phyloP scores from a whole-genome alignment of 1,284 basidiomycete species.

The Sporisorium exsertum region DNA sequence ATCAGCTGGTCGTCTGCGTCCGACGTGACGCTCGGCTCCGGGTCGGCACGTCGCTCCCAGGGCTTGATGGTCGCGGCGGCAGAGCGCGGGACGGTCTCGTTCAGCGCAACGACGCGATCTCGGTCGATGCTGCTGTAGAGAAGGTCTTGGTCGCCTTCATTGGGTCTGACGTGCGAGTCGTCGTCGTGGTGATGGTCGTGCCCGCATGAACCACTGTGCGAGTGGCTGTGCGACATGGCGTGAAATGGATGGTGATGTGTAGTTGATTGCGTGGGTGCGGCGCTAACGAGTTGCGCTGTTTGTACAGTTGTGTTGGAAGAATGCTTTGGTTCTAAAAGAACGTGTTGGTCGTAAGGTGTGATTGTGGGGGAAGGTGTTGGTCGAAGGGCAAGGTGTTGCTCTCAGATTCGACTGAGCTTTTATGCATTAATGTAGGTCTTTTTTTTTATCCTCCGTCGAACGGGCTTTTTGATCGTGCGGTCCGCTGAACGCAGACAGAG shows the following conservation, averaged over 20 bases:
- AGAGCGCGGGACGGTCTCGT: conserved; percentile 47
- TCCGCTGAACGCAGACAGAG: background rate
- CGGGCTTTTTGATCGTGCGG: background rate
- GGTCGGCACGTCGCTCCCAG: conserved; percentile 48
- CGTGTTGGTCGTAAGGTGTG: too few relatives aligned
- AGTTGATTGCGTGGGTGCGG: too few relatives aligned
- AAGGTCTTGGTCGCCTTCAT: conserved; percentile 61
- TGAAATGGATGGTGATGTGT: background rate
- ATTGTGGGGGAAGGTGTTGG: background rate
- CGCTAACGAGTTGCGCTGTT: too few relatives aligned
- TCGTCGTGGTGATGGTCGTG: conserved; percentile 58
- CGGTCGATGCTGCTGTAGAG: conserved; percentile 57
- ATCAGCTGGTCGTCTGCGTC: conserved; percentile 63
- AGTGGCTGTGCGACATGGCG: conserved; percentile 54
- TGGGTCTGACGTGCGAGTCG: conserved; percentile 61
- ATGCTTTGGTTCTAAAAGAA: too few relatives aligned
- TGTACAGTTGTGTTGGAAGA: too few relatives aligned
- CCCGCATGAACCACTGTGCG: conserved; percentile 48
- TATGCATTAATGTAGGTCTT: background rate
- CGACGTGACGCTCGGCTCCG: conserved; percentile 34
- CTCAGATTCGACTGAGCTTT: background rate
- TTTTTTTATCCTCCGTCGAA: background rate
- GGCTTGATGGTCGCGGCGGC: conserved; percentile 55
- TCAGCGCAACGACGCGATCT: conserved; percentile 54
- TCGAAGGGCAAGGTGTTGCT: background rate